Conservation (phyloP, 2,329 filamentous ascomycete genomes). For the Corinectria fuckeliana region DNA sequence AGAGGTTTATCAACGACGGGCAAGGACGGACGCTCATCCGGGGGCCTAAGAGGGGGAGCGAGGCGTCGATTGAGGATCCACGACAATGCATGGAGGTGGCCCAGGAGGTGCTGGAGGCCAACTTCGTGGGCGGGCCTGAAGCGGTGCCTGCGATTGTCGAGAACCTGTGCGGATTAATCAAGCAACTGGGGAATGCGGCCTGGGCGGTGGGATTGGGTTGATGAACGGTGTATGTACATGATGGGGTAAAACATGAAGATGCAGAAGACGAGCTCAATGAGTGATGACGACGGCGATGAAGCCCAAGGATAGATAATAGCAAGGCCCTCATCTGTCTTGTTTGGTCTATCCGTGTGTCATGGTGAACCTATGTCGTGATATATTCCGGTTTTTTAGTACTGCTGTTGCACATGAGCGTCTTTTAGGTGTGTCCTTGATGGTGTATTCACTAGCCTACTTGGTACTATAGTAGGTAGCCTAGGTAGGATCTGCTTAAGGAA, state of each 20-base stretch:
- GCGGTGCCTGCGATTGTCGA: conserved; percentile 67
- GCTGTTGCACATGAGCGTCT: too few relatives aligned
- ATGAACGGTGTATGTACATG: neutral
- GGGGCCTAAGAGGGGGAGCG: conserved; percentile 41
- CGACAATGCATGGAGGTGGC: conserved; percentile 64
- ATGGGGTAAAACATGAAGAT: neutral
- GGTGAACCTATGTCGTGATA: too few relatives aligned
- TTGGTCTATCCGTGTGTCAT: too few relatives aligned
- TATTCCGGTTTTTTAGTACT: too few relatives aligned
- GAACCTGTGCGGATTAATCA: conserved; percentile 69
- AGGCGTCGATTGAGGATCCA: conserved; percentile 60
- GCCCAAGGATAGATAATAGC: neutral
- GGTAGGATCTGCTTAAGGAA: too few relatives aligned
- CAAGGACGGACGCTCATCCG: conserved; percentile 61
- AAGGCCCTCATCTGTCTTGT: neutral
- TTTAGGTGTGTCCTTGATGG: too few relatives aligned
- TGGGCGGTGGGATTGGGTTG: conserved; percentile 45
- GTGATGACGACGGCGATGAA: neutral
- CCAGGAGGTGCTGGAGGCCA: conserved; percentile 61
- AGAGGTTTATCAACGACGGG: conserved; percentile 63
- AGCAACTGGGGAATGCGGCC: conserved; percentile 62
- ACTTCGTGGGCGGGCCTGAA: conserved; percentile 54
- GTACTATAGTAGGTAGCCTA: too few relatives aligned
- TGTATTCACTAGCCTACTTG: too few relatives aligned
- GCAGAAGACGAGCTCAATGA: neutral